Evolutionary conservation across 257 asterid genomes (phyloP).

Genomic region (Solanum piurae): DNA sequence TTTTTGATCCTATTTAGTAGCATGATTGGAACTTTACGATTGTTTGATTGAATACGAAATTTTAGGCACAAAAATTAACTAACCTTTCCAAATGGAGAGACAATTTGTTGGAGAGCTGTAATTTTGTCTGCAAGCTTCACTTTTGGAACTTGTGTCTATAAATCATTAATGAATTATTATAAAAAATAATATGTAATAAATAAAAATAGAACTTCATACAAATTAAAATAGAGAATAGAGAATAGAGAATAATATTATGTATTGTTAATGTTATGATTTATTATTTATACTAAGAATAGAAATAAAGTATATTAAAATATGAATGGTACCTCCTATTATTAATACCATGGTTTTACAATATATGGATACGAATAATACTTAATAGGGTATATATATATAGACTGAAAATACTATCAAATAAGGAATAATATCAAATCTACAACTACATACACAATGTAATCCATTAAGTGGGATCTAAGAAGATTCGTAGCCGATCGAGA

Average conservation of each 20-base stretch:
- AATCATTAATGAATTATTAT: not conserved
- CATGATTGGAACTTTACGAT: not conserved
- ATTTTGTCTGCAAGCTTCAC: conserved; percentile 18
- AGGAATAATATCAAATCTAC: not conserved
- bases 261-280: not conserved
- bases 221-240: not conserved
- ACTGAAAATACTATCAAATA: not conserved
- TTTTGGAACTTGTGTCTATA: conserved; percentile 16
- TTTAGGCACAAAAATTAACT: not conserved
- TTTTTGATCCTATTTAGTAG: not conserved
- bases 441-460: not conserved
- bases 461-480: not conserved
- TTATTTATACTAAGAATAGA: not conserved
- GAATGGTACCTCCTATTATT: not conserved
- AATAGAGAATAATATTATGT: not conserved
- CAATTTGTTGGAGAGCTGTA: conserved; percentile 25
- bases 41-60: not conserved
- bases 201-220: not conserved
- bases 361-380: not conserved
- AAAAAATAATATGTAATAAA: not conserved
- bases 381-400: not conserved
- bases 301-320: not conserved
- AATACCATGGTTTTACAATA: not conserved
- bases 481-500: fast-evolving
- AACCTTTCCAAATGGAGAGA: conserved; percentile 32